Evolutionary conservation across 768 basidiomycete species (phyloP), one percentile per base, ranked within the genome.

Genomic region (Serpula lacrymans): DNA sequence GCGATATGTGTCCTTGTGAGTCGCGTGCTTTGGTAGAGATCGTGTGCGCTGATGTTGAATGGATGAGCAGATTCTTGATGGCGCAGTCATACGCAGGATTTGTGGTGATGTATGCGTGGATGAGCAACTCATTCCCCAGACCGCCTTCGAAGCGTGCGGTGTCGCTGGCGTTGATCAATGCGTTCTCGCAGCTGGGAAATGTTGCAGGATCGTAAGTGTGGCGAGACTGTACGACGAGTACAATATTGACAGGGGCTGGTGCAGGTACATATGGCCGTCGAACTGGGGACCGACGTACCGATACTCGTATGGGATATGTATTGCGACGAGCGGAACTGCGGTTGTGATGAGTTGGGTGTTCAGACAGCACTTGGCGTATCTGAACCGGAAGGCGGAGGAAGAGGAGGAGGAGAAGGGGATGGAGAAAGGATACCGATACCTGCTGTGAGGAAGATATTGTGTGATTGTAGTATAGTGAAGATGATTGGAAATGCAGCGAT

Each of bases 141-240:
- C 83, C 91, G 6, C 79, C 89, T 1, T 79, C 82, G 24, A 94
- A 93, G 61, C 82, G 91, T 16, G 87, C 90, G 3, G 84, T 92
- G 14, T 83, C 82, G 13, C 68, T 94, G 32, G 88, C 89, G 1
- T 62, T 88, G 43, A 78, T 91, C 53, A 91, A 93, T 59, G 78
- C 79, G 36, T 80, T 89, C 57, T 84, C 85, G 17, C 84, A 89
- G 55, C 68, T 88, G 5, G 92, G 90, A 0, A 94, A 94, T 63
- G 69, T 96, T 33, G 67, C 80, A 36, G 92, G 91, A 46, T 82
- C 88, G 69, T 92, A 68, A 67, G 79, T 77, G 20, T 52, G 42
- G 13, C 17, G 34, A 33, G n/a, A 24, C 38, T 41, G 12, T 16
- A 27, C 37, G 34, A 35, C 11, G 11, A 40, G 20, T 39, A 13